Conservation (phyloP, 305 asterid species). For the Euphrasia arctica region DNA sequence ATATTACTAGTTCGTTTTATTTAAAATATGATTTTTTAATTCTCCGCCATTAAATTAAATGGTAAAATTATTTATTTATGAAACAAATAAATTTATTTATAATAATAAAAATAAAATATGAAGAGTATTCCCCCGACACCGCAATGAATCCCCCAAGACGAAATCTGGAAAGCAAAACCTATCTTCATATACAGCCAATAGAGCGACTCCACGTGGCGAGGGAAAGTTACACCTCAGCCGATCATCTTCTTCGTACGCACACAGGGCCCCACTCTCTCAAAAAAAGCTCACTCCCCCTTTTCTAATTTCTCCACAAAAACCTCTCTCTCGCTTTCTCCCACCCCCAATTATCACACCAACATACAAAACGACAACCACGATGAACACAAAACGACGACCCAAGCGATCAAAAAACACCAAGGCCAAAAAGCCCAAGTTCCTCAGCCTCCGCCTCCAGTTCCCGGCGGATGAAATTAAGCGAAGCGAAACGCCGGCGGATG, state of each 20-base stretch:
- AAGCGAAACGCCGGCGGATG: background rate
- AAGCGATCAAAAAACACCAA: slow-evolving; percentile 27
- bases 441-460: slow-evolving; percentile 69
- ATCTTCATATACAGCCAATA: slow-evolving; percentile 38
- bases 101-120: background rate
- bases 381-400: slow-evolving; percentile 39
- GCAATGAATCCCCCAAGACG: slow-evolving; percentile 17
- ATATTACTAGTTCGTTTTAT: no score
- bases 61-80: no score
- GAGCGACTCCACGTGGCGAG: slow-evolving; percentile 34
- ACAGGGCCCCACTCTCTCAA: slow-evolving; percentile 1
- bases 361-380: slow-evolving; percentile 20
- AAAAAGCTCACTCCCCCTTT: slow-evolving; percentile 7
- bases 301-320: background rate
- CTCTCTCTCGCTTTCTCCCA: background rate
- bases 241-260: slow-evolving; percentile 33
- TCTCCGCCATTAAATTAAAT: no score
- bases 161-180: slow-evolving; percentile 46
- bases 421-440: slow-evolving; percentile 59
- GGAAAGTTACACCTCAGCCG: slow-evolving; percentile 25
- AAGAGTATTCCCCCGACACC: background rate
- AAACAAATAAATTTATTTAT: background rate
- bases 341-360: background rate
- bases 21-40: no score
- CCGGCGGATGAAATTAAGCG: slow-evolving; percentile 27